A percentile compares a stretch with the other conserved stretches of the same genome.
Conservation (phyloP, 2,329 filamentous ascomycete genomes). For the Fusarium keratoplasticum region DNA sequence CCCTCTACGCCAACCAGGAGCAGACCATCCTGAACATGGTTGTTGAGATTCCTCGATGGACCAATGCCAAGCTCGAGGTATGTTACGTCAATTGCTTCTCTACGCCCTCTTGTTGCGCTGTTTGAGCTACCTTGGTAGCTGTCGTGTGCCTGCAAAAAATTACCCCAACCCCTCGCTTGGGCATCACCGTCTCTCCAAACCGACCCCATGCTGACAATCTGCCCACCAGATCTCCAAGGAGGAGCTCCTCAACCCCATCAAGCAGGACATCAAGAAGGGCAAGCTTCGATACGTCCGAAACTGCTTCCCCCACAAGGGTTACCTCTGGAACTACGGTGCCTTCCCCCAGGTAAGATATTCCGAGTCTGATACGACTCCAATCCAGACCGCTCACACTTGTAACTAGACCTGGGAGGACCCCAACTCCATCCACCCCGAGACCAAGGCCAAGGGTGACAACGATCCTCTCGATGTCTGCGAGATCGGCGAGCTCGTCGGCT, state of each 20-base stretch:
- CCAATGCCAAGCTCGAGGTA: conserved; percentile 99
- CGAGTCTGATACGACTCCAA: conserved; percentile 9
- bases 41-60: conserved; percentile 99
- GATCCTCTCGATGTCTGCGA: conserved; percentile 99
- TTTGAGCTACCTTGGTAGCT: conserved; percentile 8
- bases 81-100: conserved; percentile 45
- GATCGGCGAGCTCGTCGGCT: conserved; percentile 97
- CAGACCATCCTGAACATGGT: conserved; percentile 99
- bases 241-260: conserved; percentile 97
- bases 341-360: conserved; percentile 85
- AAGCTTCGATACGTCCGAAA: conserved; percentile 99
- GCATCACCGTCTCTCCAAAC: conserved; percentile 13
- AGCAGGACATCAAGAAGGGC: conserved; percentile 99
- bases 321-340: conserved; percentile 99
- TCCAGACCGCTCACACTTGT: conserved; percentile 19
- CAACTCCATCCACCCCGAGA: conserved; percentile 95
- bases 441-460: conserved; percentile 99
- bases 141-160: conserved; percentile 28
- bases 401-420: conserved; percentile 98
- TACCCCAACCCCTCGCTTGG: conserved; percentile 25
- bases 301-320: conserved; percentile 99
- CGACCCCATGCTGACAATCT: conserved; percentile 37
- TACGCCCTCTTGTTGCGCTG: neutral
- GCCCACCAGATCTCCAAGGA: conserved; percentile 92
- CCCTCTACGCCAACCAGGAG: conserved; percentile 96